Evolutionary conservation across 2,329 filamentous ascomycete genomes (phyloP).

Genomic region (Emergomyces pasteurianus): DNA sequence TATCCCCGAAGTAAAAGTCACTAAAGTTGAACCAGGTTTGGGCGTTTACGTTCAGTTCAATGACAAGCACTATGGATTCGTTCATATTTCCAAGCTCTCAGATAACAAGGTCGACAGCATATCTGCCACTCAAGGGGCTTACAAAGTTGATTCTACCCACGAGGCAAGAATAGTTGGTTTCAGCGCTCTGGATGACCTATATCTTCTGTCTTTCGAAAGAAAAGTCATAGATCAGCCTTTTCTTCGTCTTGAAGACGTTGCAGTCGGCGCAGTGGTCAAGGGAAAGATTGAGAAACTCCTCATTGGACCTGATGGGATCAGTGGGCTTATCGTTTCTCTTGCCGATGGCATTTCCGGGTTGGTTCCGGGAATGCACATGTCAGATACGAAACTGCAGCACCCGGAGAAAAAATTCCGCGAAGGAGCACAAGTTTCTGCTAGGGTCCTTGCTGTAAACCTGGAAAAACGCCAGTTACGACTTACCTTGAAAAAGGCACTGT

Average conservation of each 20-base stretch:
- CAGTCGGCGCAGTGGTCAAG: conserved; percentile 66
- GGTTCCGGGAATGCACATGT: conserved; percentile 76
- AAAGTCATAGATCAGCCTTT: conserved; percentile 76
- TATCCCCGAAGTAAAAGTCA: conserved; percentile 65
- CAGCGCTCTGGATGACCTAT: conserved; percentile 75
- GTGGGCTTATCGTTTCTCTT: conserved; percentile 69
- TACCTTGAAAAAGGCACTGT: conserved; percentile 85
- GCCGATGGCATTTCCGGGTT: conserved; percentile 82
- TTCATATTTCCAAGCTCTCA: conserved; percentile 85
- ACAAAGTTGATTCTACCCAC: conserved; percentile 66
- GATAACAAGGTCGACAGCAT: conserved; percentile 81
- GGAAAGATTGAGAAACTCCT: conserved; percentile 77
- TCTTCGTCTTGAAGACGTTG: conserved; percentile 81
- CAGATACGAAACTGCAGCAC: conserved; percentile 76
- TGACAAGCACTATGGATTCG: conserved; percentile 60
- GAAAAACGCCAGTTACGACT: conserved; percentile 69
- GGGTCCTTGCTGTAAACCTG: conserved; percentile 69
- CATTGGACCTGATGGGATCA: conserved; percentile 63
- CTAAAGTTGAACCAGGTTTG: conserved; percentile 64
- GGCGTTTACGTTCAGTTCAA: conserved; percentile 71
- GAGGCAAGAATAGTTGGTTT: conserved; percentile 74
- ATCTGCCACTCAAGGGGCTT: conserved; percentile 63
- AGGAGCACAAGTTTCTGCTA: conserved; percentile 69
- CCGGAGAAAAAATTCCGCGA: conserved; percentile 94
- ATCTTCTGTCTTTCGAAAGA: conserved; percentile 72